Evolutionary conservation across 208 protist species (phyloP), one percentile per base, ranked within the genome.

Genomic region (Phytomonas francai): DNA sequence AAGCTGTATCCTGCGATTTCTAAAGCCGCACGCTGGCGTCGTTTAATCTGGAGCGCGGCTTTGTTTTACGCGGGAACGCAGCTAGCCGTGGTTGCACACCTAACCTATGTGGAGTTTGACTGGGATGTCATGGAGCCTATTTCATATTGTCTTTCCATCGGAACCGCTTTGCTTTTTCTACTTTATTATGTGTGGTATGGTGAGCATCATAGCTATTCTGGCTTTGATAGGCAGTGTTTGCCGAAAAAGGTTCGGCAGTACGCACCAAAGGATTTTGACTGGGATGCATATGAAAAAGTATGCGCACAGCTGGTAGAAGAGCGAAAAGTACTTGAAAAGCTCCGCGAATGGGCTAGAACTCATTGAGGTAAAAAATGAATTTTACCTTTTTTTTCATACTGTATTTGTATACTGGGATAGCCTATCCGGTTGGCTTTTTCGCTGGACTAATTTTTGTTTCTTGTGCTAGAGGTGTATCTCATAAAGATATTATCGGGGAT

Each of bases 61-160:
- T 63, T 92, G 3, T 70, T 78, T 33, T 91, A 85, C 56, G 73
- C 77, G 2, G 88, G 85, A 11, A 72, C 77, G 0, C 84, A 96
- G 61, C 72, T 96, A 27, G 87, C 85, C 22, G 63, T 91, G 29
- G 85, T 93, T n/a, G 78, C 87, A 0, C 88, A 88, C 5, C 83
- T 96, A 29, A 96, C 91, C 0, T 96, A 85, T 71, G 83, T 93
- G 70, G 91, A 96, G 54, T 67, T 96, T 1, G 83, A 93, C 67
- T 96, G 91, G 91, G 91, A 96, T 79, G 89, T 87, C 57, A 96
- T 96, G 91, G 91, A 96, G 73, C 91, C 91, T 4, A 71, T 96
- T 11, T 78, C 86, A 61, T 96, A 92, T 72, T 87, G 83, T 58
- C n/a, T 94, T 12, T 84, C 77, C 14, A 78, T 80, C 29, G 73